Percentiles rank a stretch among this genome's conserved stretches.
Evolutionary conservation across 1,139 yeast genomes (phyloP).

Genomic region (Saccharomyces hybrid): DNA sequence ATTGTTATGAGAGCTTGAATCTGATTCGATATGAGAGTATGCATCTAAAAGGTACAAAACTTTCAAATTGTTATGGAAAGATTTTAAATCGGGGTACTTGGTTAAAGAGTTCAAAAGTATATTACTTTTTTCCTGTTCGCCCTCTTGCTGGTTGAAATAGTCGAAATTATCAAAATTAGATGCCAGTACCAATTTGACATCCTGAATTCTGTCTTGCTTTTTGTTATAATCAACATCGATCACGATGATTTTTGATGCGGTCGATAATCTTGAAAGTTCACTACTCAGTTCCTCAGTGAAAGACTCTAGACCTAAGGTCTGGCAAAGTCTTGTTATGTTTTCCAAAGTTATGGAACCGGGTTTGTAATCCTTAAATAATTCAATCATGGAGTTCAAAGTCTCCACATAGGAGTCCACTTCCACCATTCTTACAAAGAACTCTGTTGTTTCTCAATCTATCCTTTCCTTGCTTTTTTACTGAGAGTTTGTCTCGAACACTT

Average conservation of each 20-base stretch:
- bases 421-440: not conserved
- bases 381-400: conserved; percentile 25
- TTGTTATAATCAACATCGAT: conserved; percentile 33
- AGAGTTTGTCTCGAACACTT: not conserved
- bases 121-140: conserved; percentile 14
- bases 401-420: conserved; percentile 20
- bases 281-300: conserved; percentile 30
- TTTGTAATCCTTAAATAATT: conserved; percentile 28
- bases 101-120: conserved; percentile 28
- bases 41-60: conserved; percentile 28
- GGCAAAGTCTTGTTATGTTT: conserved; percentile 31
- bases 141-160: conserved; percentile 20
- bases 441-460: not conserved
- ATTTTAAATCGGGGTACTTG: conserved; percentile 24
- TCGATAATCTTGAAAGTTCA: conserved; percentile 27
- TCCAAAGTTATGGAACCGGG: conserved; percentile 31
- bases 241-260: conserved; percentile 33
- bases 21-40: conserved; percentile 26
- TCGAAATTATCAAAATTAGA: conserved; percentile 33
- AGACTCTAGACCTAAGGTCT: conserved; percentile 31
- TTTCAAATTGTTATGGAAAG: conserved; percentile 29
- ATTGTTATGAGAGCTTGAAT: conserved; percentile 12
- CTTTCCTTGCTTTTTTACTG: not conserved
- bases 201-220: conserved; percentile 22
- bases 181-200: conserved; percentile 32